Conservation (phyloP, 164 flowering plant genomes). For the Paratinospora sagittata region DNA sequence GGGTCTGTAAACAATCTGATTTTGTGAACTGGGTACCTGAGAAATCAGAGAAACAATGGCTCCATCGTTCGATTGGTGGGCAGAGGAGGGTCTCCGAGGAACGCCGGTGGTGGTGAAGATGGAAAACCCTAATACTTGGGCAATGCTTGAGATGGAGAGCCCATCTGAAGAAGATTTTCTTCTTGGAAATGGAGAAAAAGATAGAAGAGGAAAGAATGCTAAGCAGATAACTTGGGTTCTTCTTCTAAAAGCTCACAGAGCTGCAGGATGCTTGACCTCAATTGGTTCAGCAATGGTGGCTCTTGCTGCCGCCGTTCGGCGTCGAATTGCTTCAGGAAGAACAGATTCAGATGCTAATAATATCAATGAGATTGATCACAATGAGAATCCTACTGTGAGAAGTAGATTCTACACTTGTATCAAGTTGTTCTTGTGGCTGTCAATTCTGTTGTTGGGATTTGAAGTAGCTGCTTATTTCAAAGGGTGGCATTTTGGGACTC, state of each 20-base stretch:
- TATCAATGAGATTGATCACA: conserved; percentile 14
- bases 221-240: conserved; percentile 97
- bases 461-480: conserved; percentile 71
- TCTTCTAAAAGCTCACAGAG: conserved; percentile 83
- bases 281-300: conserved; percentile 48
- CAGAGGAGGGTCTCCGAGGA: conserved; percentile 17
- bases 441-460: conserved; percentile 55
- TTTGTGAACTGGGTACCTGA: conserved; percentile 2
- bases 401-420: conserved; percentile 54
- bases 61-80: conserved; percentile 24
- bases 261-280: conserved; percentile 88
- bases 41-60: conserved; percentile 17
- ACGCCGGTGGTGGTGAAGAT: conserved; percentile 27
- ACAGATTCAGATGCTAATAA: conserved; percentile 61
- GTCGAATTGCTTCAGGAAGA: conserved; percentile 66
- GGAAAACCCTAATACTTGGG: conserved; percentile 29
- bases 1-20: neutral
- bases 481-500: conserved; percentile 71
- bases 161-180: conserved; percentile 16
- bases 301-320: conserved; percentile 57
- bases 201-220: conserved; percentile 76
- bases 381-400: conserved; percentile 33
- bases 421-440: conserved; percentile 58
- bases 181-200: conserved; percentile 23
- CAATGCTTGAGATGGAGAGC: conserved; percentile 17